Conservation (phyloP, 2,329 filamentous ascomycete genomes). For the Colletotrichum destructivum region DNA sequence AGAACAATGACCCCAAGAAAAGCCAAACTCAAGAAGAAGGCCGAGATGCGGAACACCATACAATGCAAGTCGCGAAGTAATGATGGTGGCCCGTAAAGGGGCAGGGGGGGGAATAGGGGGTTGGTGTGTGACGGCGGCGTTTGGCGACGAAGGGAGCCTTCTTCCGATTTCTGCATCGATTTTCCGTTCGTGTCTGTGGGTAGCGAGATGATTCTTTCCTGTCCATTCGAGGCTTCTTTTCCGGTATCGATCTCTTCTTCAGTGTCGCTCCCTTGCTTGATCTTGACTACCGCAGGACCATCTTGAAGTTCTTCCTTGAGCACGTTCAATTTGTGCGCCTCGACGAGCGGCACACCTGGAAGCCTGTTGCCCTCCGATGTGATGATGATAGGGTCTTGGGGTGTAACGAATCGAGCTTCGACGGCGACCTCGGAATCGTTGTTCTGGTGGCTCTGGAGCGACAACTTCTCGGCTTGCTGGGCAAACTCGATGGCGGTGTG, state of each 20-base stretch:
- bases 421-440: constrained; percentile 64
- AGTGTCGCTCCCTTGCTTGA: constrained; percentile 44
- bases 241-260: constrained; percentile 50
- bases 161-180: constrained; percentile 60
- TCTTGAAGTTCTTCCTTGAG: constrained; percentile 66
- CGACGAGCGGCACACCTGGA: constrained; percentile 77
- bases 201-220: constrained; percentile 48
- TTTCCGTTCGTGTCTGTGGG: constrained; percentile 51
- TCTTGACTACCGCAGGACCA: constrained; percentile 46
- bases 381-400: constrained; percentile 79
- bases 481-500: constrained; percentile 69
- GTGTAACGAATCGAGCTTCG: constrained; percentile 76
- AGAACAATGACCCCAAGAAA: constrained; percentile 85
- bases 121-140: constrained; percentile 80
- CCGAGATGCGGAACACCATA: constrained; percentile 74
- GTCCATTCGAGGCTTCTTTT: constrained; percentile 50
- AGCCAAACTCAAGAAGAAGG: constrained; percentile 81
- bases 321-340: constrained; percentile 79
- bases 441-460: constrained; percentile 53
- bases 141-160: constrained; percentile 61
- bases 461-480: constrained; percentile 73
- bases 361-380: constrained; percentile 77
- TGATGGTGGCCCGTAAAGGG: constrained; percentile 84
- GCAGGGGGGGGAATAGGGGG: constrained; percentile 87
- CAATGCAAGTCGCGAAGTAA: constrained; percentile 76